phyloP scores from a whole-genome alignment of 257 asterid genomes.

The Striga asiatica region DNA sequence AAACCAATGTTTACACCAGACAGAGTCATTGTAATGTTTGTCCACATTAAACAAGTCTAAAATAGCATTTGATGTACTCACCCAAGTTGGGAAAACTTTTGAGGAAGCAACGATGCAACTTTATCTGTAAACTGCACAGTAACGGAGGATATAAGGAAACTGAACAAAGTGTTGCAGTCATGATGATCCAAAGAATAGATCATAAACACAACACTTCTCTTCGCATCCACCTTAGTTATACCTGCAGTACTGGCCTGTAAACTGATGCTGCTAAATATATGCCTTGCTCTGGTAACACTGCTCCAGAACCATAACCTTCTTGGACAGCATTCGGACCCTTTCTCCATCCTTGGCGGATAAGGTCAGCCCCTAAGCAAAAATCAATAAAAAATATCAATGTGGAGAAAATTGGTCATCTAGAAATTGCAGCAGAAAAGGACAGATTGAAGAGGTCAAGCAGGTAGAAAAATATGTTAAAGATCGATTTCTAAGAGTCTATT shows the following conservation, averaged over 20 bases:
- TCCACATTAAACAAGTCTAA: neutral
- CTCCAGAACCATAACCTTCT: constrained; percentile 97
- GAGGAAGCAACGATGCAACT: constrained; percentile 93
- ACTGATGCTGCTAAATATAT: constrained; percentile 92
- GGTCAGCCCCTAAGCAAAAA: constrained; percentile 48
- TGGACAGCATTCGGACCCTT: constrained; percentile 75
- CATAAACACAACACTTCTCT: constrained; percentile 9
- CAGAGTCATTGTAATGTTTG: neutral
- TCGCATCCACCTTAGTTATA: constrained; percentile 21
- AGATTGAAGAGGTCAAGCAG: constrained; percentile 2
- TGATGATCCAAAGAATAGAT: constrained; percentile 6
- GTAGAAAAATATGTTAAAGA: too few species aligned
- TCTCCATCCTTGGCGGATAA: constrained; percentile 87
- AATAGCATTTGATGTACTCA: constrained; percentile 32
- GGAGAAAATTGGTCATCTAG: constrained; percentile 3
- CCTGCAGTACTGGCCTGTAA: constrained; percentile 96
- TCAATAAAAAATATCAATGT: neutral
- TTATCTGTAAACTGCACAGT: constrained; percentile 79
- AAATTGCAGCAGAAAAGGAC: neutral
- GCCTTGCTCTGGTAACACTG: constrained; percentile 93
- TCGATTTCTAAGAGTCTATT: too few species aligned
- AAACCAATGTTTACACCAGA: neutral
- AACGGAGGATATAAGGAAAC: constrained; percentile 12
- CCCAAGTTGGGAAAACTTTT: constrained; percentile 85
- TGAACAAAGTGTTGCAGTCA: constrained; percentile 6